Evolutionary conservation across 306 rosid genomes (phyloP).

Genomic region (Cicer bijugum): DNA sequence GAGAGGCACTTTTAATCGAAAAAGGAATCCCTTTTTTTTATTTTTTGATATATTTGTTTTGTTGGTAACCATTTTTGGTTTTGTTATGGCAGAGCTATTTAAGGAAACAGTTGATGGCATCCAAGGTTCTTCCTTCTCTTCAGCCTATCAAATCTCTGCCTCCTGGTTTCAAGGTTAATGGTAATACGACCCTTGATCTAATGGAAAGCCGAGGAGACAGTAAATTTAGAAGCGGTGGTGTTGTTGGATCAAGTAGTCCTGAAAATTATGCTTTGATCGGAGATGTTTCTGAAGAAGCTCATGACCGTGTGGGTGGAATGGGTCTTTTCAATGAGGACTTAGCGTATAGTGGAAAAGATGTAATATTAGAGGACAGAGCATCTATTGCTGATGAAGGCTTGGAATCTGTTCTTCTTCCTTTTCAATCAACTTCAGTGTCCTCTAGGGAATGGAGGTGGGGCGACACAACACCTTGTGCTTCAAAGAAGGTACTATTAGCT

Average conservation of each 20-base stretch:
- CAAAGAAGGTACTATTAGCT: slow-evolving; percentile 78
- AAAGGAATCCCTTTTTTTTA: slow-evolving; percentile 47
- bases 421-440: slow-evolving; percentile 61
- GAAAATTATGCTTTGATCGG: slow-evolving; percentile 52
- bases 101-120: slow-evolving; percentile 59
- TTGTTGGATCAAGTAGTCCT: slow-evolving; percentile 46
- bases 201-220: slow-evolving; percentile 45
- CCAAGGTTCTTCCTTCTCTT: slow-evolving; percentile 53
- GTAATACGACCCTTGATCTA: slow-evolving; percentile 49
- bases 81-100: slow-evolving; percentile 51
- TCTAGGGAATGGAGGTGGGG: slow-evolving; percentile 73
- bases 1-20: slow-evolving; percentile 47
- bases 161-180: slow-evolving; percentile 56
- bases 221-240: slow-evolving; percentile 48
- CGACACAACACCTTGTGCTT: slow-evolving; percentile 76
- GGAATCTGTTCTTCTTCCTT: slow-evolving; percentile 58
- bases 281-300: slow-evolving; percentile 50
- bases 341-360: slow-evolving; percentile 57
- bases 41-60: slow-evolving; percentile 37
- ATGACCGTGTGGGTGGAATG: slow-evolving; percentile 41
- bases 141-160: slow-evolving; percentile 75
- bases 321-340: slow-evolving; percentile 71
- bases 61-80: slow-evolving; percentile 46
- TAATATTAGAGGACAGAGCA: slow-evolving; percentile 55
- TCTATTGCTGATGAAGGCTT: slow-evolving; percentile 60